Evolutionary conservation across 345 rosid species (phyloP).

Genomic region (Rhodomyrtus tomentosa): DNA sequence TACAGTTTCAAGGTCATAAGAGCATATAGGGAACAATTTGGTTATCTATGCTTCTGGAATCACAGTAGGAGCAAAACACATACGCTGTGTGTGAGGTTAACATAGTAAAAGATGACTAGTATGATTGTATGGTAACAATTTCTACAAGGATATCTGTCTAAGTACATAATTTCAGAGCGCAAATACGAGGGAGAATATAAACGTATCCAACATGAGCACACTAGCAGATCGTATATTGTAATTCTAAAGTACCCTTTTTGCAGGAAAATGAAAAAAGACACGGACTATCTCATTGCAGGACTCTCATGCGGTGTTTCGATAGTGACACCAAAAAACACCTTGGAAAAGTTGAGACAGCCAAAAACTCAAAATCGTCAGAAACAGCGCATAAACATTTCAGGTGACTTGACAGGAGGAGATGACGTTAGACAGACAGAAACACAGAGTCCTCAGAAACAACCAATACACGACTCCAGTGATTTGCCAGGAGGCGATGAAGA

Average conservation of each 20-base stretch:
- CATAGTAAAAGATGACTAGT: not conserved
- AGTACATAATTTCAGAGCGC: not conserved
- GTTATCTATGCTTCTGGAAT: not conserved
- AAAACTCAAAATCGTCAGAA: not conserved
- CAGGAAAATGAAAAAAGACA: slow-evolving; percentile 48
- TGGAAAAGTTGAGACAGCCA: slow-evolving; percentile 24
- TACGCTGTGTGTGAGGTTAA: not conserved
- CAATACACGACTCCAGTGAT: not conserved
- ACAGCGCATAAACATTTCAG: not conserved
- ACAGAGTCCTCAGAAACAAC: not conserved
- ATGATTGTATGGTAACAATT: not conserved
- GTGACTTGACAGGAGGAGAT: not conserved
- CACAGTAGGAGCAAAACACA: not conserved
- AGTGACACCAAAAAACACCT: slow-evolving; percentile 26
- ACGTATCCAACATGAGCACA: not conserved
- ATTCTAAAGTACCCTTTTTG: not conserved
- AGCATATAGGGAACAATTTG: not conserved
- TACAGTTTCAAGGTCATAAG: not conserved
- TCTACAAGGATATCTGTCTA: not conserved
- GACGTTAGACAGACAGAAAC: not conserved
- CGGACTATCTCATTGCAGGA: slow-evolving; percentile 28
- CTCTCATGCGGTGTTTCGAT: slow-evolving; percentile 39
- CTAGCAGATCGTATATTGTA: not conserved
- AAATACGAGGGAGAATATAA: not conserved
- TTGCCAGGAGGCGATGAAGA: slow-evolving; percentile 1